Evolutionary conservation across 495 filamentous ascomycete species (phyloP).

Genomic region (Daldinia concentrica): DNA sequence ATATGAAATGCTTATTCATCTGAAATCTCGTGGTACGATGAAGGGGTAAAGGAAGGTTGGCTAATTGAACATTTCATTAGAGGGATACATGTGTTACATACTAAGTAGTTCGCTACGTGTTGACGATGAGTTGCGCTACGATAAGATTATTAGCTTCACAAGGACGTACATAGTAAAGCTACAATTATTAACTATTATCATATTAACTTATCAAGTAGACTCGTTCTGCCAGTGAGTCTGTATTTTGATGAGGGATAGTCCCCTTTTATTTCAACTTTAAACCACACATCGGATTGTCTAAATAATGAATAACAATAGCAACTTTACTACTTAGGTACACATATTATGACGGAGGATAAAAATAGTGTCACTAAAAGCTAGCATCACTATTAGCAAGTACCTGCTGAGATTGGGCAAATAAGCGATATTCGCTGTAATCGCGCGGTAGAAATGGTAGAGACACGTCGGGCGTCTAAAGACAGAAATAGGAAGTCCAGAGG

Average conservation of each 20-base stretch:
- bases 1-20: too few species aligned
- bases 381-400: neutral
- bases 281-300: neutral
- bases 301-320: neutral
- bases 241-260: too few species aligned
- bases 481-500: conserved; percentile 18
- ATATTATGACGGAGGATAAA: neutral
- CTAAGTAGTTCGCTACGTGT: neutral
- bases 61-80: too few species aligned
- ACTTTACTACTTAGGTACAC: too few species aligned
- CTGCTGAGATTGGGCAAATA: neutral
- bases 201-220: too few species aligned
- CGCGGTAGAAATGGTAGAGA: conserved; percentile 25
- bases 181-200: too few species aligned
- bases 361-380: neutral
- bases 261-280: too few species aligned
- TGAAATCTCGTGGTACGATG: too few species aligned
- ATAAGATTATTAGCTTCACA: neutral
- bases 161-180: too few species aligned
- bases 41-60: too few species aligned
- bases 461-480: conserved; percentile 15
- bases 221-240: too few species aligned
- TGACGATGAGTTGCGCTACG: neutral
- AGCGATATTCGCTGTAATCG: conserved; percentile 18
- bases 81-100: too few species aligned